These are phyloP conservation scores for Rutstroemia sp. DNA, from an alignment of 2,329 filamentous ascomycete species.

Conservation along the genomic window DNA sequence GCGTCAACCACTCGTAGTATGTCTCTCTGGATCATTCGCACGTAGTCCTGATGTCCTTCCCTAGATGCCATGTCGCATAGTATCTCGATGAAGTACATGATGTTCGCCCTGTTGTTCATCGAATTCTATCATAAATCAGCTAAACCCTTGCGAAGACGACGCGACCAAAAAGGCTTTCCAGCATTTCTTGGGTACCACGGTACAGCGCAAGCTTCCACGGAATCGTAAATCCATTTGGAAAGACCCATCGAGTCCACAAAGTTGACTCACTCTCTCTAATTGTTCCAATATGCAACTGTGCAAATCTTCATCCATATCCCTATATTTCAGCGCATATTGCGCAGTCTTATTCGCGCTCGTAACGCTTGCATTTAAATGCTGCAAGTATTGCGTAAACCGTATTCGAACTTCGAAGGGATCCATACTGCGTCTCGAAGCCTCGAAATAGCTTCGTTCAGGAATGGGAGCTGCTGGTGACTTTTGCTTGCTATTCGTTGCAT, in stretches of 20 bases:
- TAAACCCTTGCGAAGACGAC: not conserved
- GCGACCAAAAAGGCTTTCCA: not conserved
- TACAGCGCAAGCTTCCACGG: no score
- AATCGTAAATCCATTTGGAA: not conserved
- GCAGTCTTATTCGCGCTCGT: conserved; percentile 87
- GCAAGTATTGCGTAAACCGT: conserved; percentile 85
- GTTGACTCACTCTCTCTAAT: conserved; percentile 63
- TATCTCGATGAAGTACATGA: conserved; percentile 98
- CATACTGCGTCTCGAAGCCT: conserved; percentile 17
- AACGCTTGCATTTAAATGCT: conserved; percentile 85
- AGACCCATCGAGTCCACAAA: not conserved
- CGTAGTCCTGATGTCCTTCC: conserved; percentile 74
- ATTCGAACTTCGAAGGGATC: conserved; percentile 97
- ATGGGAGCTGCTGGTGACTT: conserved; percentile 4
- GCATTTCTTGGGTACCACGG: no score
- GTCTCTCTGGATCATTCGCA: conserved; percentile 91
- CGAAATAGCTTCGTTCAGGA: conserved; percentile 7
- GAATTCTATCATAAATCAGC: conserved; percentile 52
- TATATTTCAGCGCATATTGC: conserved; percentile 88
- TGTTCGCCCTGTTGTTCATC: conserved; percentile 96
- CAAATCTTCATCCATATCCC: conserved; percentile 92
- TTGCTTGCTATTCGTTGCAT: not conserved
- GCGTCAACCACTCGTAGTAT: conserved; percentile 87
- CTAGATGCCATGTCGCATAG: conserved; percentile 59
- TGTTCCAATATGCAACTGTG: conserved; percentile 97